Evolutionary conservation across 148 eudicot species (phyloP).

Genomic region (Rhododendron mucronatum): DNA sequence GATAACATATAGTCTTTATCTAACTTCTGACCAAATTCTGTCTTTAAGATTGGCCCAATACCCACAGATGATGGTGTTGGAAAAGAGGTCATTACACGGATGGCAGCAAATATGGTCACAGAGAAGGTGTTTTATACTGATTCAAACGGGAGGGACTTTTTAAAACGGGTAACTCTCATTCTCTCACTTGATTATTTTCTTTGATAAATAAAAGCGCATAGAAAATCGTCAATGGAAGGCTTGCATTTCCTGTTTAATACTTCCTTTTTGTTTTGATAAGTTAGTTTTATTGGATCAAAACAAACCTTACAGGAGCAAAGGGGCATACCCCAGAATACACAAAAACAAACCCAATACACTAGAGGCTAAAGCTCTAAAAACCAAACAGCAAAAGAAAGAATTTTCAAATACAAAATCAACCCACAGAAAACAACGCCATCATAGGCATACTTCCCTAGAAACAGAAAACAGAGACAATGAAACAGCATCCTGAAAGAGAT

Average conservation of each 20-base stretch:
- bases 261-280: neutral
- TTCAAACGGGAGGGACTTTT: constrained; percentile 88
- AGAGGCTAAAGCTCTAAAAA: no score
- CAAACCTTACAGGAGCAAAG: no score
- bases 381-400: no score
- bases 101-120: constrained; percentile 64
- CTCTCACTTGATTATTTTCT: neutral
- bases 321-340: no score
- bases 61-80: constrained; percentile 45
- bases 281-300: no score
- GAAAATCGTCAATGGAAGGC: neutral
- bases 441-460: no score
- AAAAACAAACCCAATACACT: no score
- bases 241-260: neutral
- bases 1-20: neutral
- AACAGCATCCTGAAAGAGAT: no score
- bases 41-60: constrained; percentile 67
- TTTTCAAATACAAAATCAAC: no score
- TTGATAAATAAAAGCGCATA: neutral
- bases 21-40: constrained; percentile 16
- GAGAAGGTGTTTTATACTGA: constrained; percentile 72
- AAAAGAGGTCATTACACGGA: constrained; percentile 72
- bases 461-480: no score
- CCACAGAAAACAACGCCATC: no score
- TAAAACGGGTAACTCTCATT: constrained; percentile 50